Evolutionary conservation across 352 stramenopile genomes (phyloP).

Genomic region (Phytophthora citrophthora): DNA sequence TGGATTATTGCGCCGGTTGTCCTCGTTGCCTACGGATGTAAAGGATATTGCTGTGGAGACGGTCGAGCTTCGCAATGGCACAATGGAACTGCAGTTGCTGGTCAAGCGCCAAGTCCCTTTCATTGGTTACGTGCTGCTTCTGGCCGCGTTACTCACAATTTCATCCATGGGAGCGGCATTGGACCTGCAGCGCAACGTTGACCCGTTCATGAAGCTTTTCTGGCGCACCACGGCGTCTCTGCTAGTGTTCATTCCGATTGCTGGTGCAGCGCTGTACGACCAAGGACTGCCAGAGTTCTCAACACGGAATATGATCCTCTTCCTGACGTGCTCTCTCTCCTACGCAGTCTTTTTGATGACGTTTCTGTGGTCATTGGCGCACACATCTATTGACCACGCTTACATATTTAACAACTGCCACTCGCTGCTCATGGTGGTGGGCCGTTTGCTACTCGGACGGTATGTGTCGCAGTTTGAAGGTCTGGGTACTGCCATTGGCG

Average conservation of each 20-base stretch:
- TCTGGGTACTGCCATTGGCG: slow-evolving; percentile 76
- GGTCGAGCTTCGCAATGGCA: slow-evolving; percentile 65
- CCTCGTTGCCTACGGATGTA: slow-evolving; percentile 71
- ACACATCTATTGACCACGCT: slow-evolving; percentile 83
- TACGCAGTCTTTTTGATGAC: slow-evolving; percentile 85
- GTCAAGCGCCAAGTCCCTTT: slow-evolving; percentile 80
- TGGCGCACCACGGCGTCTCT: slow-evolving; percentile 82
- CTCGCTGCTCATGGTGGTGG: slow-evolving; percentile 81
- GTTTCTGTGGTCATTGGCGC: slow-evolving; percentile 77
- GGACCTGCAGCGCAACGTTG: slow-evolving; percentile 71
- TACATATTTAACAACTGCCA: slow-evolving; percentile 92
- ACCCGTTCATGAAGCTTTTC: slow-evolving; percentile 87
- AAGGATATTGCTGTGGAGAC: slow-evolving; percentile 79
- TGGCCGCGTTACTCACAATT: slow-evolving; percentile 76
- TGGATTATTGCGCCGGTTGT: slow-evolving; percentile 63
- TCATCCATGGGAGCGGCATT: slow-evolving; percentile 79
- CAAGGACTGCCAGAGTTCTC: slow-evolving; percentile 66
- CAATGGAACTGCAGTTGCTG: slow-evolving; percentile 72
- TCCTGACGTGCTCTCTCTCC: slow-evolving; percentile 67
- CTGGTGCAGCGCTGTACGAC: slow-evolving; percentile 54
- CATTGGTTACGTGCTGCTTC: slow-evolving; percentile 76
- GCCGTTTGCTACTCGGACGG: slow-evolving; percentile 59
- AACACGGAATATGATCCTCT: slow-evolving; percentile 66
- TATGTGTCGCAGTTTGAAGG: slow-evolving; percentile 80
- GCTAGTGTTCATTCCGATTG: slow-evolving; percentile 72